A percentile compares a stretch with the other conserved stretches of the same genome.
phyloP scores from a whole-genome alignment of 2,329 filamentous ascomycete species.

The Cladosporium sphaerospermum region DNA sequence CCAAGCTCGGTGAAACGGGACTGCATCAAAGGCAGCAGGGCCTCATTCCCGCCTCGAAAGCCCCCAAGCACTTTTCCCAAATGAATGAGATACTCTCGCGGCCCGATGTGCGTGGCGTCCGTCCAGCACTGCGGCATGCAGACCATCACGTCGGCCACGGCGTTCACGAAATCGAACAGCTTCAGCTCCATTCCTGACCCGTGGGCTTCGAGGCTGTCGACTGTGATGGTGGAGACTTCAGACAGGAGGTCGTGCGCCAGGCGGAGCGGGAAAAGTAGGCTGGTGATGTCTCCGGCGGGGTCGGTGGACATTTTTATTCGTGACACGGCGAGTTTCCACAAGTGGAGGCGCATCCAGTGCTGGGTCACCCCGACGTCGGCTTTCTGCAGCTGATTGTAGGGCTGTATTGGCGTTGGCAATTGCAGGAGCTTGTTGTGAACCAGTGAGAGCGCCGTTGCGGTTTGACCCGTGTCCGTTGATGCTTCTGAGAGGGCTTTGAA shows the following conservation, averaged over 20 bases:
- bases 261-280: conserved; percentile 12
- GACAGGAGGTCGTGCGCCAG: not conserved
- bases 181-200: conserved; percentile 54
- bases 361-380: conserved; percentile 46
- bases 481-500: conserved; percentile 11
- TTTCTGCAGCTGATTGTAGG: conserved; percentile 33
- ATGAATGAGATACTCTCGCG: conserved; percentile 4
- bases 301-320: conserved; percentile 23
- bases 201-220: conserved; percentile 38
- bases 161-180: conserved; percentile 55
- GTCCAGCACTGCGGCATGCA: conserved; percentile 2
- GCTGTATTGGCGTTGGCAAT: conserved; percentile 1
- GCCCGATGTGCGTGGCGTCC: not conserved
- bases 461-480: not conserved
- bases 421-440: conserved; percentile 7
- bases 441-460: not conserved
- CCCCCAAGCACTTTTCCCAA: conserved; percentile 3
- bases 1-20: not conserved
- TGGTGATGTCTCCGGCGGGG: not conserved
- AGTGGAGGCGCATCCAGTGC: conserved; percentile 44
- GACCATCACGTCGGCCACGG: conserved; percentile 52
- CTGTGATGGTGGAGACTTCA: conserved; percentile 33
- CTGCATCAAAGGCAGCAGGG: conserved; percentile 2
- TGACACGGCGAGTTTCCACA: conserved; percentile 47
- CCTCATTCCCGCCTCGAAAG: conserved; percentile 4